Percentiles rank a stretch among this genome's conserved stretches.
phyloP scores from a whole-genome alignment of 1,284 basidiomycete species.

The Golubevia pallescens region DNA sequence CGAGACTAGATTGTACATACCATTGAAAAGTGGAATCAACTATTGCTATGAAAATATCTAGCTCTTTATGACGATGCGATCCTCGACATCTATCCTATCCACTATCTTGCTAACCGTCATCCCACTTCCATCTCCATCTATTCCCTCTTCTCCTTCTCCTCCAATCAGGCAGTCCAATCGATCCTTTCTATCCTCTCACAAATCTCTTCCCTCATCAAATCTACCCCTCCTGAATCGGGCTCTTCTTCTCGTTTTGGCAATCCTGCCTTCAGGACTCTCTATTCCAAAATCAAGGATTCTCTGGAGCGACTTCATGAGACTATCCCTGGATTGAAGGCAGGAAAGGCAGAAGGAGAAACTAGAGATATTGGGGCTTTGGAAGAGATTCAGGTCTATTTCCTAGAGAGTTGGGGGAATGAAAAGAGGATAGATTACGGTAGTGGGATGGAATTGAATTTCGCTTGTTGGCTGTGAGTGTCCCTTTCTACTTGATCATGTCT shows the following conservation, averaged over 20 bases:
- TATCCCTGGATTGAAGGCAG: conserved; percentile 66
- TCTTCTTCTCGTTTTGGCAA: conserved; percentile 93
- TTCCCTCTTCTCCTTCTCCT: neutral
- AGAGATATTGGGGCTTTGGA: conserved; percentile 19
- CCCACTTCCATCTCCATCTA: neutral
- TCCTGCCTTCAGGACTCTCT: conserved; percentile 90
- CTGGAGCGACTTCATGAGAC: conserved; percentile 71
- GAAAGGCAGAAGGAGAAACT: conserved; percentile 1
- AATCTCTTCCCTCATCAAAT: conserved; percentile 66
- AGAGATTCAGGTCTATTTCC: conserved; percentile 75
- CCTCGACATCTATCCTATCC: too few species aligned
- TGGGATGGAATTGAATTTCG: conserved; percentile 97
- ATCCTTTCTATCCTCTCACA: conserved; percentile 29
- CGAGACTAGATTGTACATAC: too few species aligned
- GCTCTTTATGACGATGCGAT: too few species aligned
- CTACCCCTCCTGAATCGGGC: conserved; percentile 85
- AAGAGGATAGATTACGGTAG: conserved; percentile 96
- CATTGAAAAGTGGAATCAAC: too few species aligned
- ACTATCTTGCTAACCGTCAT: neutral
- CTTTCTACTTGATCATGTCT: too few species aligned
- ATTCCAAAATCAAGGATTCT: too few species aligned
- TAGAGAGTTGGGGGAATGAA: conserved; percentile 88
- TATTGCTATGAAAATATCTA: too few species aligned
- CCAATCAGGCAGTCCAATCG: conserved; percentile 72
- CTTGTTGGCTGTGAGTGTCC: conserved; percentile 87